Evolutionary conservation across 192 early-diverging fungal genomes (phyloP).

Genomic region (Pilaira anomala): DNA sequence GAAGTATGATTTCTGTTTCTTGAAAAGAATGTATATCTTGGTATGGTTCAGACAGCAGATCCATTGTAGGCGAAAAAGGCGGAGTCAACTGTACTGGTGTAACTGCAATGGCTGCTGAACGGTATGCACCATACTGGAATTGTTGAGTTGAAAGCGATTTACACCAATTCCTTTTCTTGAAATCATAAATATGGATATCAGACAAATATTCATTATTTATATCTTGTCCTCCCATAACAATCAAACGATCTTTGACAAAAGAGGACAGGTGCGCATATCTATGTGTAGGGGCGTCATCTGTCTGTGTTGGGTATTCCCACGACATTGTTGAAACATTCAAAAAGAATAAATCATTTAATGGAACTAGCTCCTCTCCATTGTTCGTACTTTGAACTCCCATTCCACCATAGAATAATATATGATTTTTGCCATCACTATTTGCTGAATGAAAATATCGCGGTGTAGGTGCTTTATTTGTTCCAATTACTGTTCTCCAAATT

Average conservation of each 20-base stretch:
- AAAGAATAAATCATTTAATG: slow-evolving; percentile 65
- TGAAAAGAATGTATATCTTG: not conserved
- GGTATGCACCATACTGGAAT: slow-evolving; percentile 74
- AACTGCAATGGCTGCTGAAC: slow-evolving; percentile 64
- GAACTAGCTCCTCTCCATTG: slow-evolving; percentile 51
- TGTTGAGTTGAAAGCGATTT: slow-evolving; percentile 59
- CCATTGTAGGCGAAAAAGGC: not conserved
- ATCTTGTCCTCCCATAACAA: slow-evolving; percentile 74
- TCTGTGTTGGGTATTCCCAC: slow-evolving; percentile 55
- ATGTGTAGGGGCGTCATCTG: slow-evolving; percentile 51
- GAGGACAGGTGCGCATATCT: slow-evolving; percentile 74
- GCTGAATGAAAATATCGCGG: slow-evolving; percentile 76
- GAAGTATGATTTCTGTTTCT: slow-evolving; percentile 18
- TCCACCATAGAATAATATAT: slow-evolving; percentile 71
- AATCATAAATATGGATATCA: slow-evolving; percentile 72
- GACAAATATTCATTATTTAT: slow-evolving; percentile 69
- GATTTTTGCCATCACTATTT: slow-evolving; percentile 56
- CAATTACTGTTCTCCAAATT: slow-evolving; percentile 46
- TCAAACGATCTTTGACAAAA: slow-evolving; percentile 56
- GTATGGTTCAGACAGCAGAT: not conserved
- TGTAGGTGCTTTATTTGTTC: slow-evolving; percentile 38
- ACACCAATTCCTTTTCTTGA: slow-evolving; percentile 61
- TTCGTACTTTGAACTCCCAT: slow-evolving; percentile 61
- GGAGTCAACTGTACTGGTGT: slow-evolving; percentile 21
- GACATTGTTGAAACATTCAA: slow-evolving; percentile 57